A percentile compares a stretch with the other conserved stretches of the same genome.
phyloP scores from a whole-genome alignment of 768 basidiomycete species.

The Mycena metata region DNA sequence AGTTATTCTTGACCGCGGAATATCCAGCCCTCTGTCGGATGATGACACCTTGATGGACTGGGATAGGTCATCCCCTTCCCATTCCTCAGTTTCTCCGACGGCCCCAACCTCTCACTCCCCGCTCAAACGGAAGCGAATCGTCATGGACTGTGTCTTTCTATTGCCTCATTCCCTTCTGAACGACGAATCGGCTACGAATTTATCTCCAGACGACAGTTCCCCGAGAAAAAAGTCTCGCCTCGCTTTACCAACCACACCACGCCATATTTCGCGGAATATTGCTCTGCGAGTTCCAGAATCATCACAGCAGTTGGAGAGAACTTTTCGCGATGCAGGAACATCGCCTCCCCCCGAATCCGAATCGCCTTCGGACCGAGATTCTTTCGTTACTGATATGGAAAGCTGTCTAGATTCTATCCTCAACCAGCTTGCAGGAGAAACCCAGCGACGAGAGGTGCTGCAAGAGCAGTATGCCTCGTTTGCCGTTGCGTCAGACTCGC shows the following conservation, averaged over 20 bases:
- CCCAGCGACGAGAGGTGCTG: conserved; percentile 1
- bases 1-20: too few relatives aligned
- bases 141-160: not conserved
- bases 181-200: not conserved
- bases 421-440: conserved; percentile 18
- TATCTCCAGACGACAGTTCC: not conserved
- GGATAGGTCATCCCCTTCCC: not conserved
- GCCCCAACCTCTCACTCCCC: not conserved
- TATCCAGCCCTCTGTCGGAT: not conserved
- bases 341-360: conserved; percentile 1
- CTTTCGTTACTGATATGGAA: conserved; percentile 14
- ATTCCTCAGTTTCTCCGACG: not conserved
- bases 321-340: not conserved
- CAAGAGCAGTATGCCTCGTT: conserved; percentile 16
- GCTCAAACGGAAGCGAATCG: conserved; percentile 5
- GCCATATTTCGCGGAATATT: not conserved
- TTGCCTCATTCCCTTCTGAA: not conserved
- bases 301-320: not conserved
- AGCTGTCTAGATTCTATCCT: conserved; percentile 11
- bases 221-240: conserved; percentile 1
- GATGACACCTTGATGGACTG: conserved; percentile 9
- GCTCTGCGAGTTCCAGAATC: not conserved
- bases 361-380: not conserved
- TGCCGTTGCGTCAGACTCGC: not conserved
- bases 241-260: not conserved